Base-by-base conservation (phyloP, 768 basidiomycete species). In the Serendipita vermifera region DNA sequence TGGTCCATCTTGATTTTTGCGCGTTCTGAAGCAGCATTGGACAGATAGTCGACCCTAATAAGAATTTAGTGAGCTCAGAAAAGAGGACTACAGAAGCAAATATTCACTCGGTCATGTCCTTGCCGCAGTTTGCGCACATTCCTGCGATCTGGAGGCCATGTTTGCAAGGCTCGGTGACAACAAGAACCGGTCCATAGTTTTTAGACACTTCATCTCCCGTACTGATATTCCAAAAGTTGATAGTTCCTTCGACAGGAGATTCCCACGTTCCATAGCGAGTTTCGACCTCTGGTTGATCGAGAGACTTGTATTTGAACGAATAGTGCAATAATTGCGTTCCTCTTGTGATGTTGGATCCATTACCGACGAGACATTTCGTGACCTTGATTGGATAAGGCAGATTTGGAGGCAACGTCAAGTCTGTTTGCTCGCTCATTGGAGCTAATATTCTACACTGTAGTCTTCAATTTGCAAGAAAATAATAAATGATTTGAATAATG, bases 1-100 rank as follows among this genome's bases (percentile, higher is more conserved):
- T 99, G 93, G 5, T 87, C 90, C 85, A 98, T 93, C 66, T 85
- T 87, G 61, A 94, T 92, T 43, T 80, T 82, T 51, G 91, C 91
- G 58, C 90, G 81, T 33, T 83, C 81, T 36, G 87, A 78, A 70
- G 92, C 87, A 20, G 85, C 85, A 73, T 83, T 87, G 26, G 88
- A 90, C 0, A 83, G 87, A 65, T 92, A 92, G 71, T 93, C 91
- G 61, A 77, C 75, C 57, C 91, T 81, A 61, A 74, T 54, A 31
- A 55, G 26, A 35, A 31, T 39, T 59, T 57, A 57, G 61, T 61
- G 59, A 63, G 61, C 54, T 41, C 31, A 55, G 33, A 17, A 27
- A 27, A 13, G n/a, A 55, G 29, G 24, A 33, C 9, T 17, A 33
- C 5, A 22, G 38, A n/a, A 11, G 35, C 61, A 26, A 17, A 24